Percentiles rank a stretch among this genome's conserved stretches.
Conservation (phyloP, 345 rosid species). For the Eucalyptus erythrocorys region DNA sequence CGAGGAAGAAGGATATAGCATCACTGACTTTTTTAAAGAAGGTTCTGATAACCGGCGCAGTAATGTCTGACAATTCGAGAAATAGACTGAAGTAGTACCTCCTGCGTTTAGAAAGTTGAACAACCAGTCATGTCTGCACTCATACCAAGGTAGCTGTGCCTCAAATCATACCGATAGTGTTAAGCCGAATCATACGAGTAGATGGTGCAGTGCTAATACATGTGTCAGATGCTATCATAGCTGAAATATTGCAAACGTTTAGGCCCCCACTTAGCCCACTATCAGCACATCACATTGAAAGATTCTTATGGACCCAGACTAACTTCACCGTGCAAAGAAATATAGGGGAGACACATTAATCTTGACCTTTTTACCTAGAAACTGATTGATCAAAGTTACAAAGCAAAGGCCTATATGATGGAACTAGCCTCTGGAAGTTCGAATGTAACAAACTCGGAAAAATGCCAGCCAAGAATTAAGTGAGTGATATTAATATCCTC, state of each 20-base stretch:
- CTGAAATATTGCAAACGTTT: background rate
- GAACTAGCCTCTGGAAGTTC: background rate
- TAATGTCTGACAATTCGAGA: constrained; percentile 76
- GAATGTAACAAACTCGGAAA: background rate
- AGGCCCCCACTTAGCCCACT: background rate
- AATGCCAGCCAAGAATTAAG: background rate
- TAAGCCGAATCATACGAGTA: background rate
- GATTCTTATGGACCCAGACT: background rate
- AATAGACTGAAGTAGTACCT: constrained; percentile 79
- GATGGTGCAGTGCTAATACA: background rate
- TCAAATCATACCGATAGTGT: background rate
- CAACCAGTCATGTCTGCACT: background rate
- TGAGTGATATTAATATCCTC: background rate
- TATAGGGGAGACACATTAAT: background rate
- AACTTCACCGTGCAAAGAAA: background rate
- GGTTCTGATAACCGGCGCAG: constrained; percentile 62
- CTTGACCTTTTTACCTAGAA: background rate
- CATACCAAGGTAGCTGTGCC: background rate
- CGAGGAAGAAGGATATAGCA: constrained; percentile 77
- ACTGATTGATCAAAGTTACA: background rate
- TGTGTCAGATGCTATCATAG: background rate
- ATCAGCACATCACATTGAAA: background rate
- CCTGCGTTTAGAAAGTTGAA: constrained; percentile 24
- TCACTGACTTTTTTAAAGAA: constrained; percentile 57
- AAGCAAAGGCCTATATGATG: background rate